Evolutionary conservation across 352 stramenopile species (phyloP).

Genomic region (Pythium myriotylum): DNA sequence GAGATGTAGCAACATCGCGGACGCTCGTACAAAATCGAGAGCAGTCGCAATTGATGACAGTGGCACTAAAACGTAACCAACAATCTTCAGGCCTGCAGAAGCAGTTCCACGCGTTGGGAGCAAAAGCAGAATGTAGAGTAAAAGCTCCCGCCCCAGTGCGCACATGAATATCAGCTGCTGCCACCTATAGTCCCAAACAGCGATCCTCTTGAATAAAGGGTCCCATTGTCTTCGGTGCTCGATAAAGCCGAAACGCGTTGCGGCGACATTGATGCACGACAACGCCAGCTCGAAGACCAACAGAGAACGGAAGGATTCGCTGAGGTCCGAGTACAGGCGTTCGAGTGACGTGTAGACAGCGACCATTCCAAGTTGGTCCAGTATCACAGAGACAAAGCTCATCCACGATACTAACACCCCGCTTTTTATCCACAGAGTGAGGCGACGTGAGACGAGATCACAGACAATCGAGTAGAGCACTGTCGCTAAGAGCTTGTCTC

Average conservation of each 20-base stretch:
- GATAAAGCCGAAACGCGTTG: conserved; percentile 61
- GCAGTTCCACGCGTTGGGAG: conserved; percentile 38
- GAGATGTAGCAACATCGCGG: conserved; percentile 58
- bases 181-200: conserved; percentile 55
- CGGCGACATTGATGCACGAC: conserved; percentile 50
- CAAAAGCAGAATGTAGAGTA: conserved; percentile 64
- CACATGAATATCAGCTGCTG: conserved; percentile 45
- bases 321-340: conserved; percentile 50
- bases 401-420: conserved; percentile 71
- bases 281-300: conserved; percentile 62
- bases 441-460: conserved; percentile 57
- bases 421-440: conserved; percentile 76
- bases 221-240: conserved; percentile 65
- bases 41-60: conserved; percentile 58
- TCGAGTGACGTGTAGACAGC: conserved; percentile 64
- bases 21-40: conserved; percentile 55
- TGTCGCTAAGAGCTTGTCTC: conserved; percentile 44
- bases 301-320: conserved; percentile 44
- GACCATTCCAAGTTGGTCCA: conserved; percentile 67
- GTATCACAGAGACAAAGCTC: conserved; percentile 63
- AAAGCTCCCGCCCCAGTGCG: conserved; percentile 57
- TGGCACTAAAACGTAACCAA: conserved; percentile 59
- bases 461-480: conserved; percentile 57
- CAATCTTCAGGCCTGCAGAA: conserved; percentile 31
- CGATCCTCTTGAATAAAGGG: conserved; percentile 61